Percentiles rank a stretch among this genome's conserved stretches.
Evolutionary conservation across 352 stramenopile genomes (phyloP).

Genomic region (Plasmopara halstedii): DNA sequence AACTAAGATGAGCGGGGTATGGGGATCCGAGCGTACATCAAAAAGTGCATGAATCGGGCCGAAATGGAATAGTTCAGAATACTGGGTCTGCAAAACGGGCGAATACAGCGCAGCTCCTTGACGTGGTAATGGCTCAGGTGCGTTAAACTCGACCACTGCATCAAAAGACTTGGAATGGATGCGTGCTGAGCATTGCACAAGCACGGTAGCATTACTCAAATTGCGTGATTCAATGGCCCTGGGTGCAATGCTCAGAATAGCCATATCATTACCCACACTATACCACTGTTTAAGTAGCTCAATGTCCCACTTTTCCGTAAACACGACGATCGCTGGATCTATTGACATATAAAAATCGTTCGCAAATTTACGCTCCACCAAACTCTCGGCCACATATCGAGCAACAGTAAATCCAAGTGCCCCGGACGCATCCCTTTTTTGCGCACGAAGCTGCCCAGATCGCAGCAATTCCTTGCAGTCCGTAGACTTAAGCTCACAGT

Average conservation of each 20-base stretch:
- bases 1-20: slow-evolving; percentile 47
- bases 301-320: slow-evolving; percentile 70
- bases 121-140: slow-evolving; percentile 44
- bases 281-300: slow-evolving; percentile 76
- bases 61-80: slow-evolving; percentile 81
- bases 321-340: slow-evolving; percentile 47
- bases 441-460: slow-evolving; percentile 40
- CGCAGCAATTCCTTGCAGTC: slow-evolving; percentile 43
- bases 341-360: slow-evolving; percentile 73
- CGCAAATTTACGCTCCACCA: slow-evolving; percentile 38
- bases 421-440: slow-evolving; percentile 51
- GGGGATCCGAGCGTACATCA: slow-evolving; percentile 64
- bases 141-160: slow-evolving; percentile 71
- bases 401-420: slow-evolving; percentile 47
- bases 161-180: slow-evolving; percentile 61
- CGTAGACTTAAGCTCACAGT: slow-evolving; percentile 40
- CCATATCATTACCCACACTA: slow-evolving; percentile 64
- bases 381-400: slow-evolving; percentile 47
- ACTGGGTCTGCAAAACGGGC: slow-evolving; percentile 68
- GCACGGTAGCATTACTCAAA: slow-evolving; percentile 26
- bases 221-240: slow-evolving; percentile 43
- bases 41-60: slow-evolving; percentile 46
- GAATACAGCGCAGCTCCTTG: slow-evolving; percentile 23
- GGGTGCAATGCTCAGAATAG: slow-evolving; percentile 67
- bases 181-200: slow-evolving; percentile 74